A percentile compares a stretch with the other conserved stretches of the same genome.
phyloP scores from a whole-genome alignment of 2,329 filamentous ascomycete species.

The Hypoxylon sp. region DNA sequence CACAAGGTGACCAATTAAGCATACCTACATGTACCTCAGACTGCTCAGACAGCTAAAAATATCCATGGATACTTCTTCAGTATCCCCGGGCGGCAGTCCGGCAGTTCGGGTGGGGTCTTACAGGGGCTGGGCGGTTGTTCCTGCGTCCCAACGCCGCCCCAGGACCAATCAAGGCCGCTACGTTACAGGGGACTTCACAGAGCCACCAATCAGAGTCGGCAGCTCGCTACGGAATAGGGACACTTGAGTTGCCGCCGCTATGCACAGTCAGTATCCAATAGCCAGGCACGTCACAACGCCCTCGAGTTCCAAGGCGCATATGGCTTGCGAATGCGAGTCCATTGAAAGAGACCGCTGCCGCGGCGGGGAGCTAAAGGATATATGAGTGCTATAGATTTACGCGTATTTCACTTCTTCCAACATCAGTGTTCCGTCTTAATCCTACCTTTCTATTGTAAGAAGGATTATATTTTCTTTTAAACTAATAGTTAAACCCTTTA shows the following conservation, averaged over 20 bases:
- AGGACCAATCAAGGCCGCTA: conserved; percentile 39
- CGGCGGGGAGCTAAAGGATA: background rate
- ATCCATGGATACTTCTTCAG: conserved; percentile 8
- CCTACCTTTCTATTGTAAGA: background rate
- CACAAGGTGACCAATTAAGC: conserved; percentile 17
- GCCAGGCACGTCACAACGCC: conserved; percentile 24
- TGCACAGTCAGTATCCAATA: conserved; percentile 23
- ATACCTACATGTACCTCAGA: background rate
- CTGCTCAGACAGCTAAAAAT: conserved; percentile 25
- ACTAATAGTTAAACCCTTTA: conserved; percentile 15
- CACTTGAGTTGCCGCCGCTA: conserved; percentile 31
- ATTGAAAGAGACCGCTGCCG: conserved; percentile 24
- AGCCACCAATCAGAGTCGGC: conserved; percentile 36
- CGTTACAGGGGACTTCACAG: conserved; percentile 25
- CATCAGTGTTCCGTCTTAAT: background rate
- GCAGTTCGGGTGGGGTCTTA: conserved; percentile 11
- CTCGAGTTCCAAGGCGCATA: conserved; percentile 13
- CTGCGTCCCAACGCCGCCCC: background rate
- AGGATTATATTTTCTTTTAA: background rate
- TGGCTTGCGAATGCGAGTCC: conserved; percentile 9
- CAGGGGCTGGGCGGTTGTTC: conserved; percentile 41
- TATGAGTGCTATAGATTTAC: conserved; percentile 11
- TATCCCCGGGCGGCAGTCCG: conserved; percentile 13
- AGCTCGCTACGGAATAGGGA: background rate
- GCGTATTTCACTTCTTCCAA: conserved; percentile 1